Conservation (phyloP, 768 basidiomycete species). For the Suillus ampliporus region DNA sequence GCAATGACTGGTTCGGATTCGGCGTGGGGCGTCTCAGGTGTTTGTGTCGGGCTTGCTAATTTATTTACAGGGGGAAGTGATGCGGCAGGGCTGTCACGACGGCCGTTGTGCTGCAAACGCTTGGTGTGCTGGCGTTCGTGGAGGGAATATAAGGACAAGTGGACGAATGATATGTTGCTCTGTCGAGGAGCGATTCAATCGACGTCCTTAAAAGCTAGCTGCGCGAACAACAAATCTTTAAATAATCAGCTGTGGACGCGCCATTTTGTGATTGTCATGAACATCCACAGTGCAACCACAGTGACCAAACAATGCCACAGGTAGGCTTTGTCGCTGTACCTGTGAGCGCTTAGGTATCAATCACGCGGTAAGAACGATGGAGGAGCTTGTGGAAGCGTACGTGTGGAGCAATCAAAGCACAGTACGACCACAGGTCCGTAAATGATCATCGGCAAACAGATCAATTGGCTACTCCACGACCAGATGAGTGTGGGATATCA, state of each 20-base stretch:
- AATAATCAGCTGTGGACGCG: slow-evolving; percentile 13
- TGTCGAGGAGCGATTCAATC: not conserved
- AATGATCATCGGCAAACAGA: not conserved
- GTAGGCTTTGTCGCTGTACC: too few species aligned
- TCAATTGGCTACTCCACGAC: too few species aligned
- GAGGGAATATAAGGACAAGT: not conserved
- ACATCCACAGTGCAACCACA: not conserved
- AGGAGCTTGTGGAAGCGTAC: not conserved
- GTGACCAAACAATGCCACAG: not conserved
- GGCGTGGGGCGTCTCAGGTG: too few species aligned
- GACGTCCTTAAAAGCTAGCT: not conserved
- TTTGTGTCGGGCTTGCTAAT: not conserved
- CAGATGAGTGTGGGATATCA: too few species aligned
- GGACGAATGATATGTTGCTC: not conserved
- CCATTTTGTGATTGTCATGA: slow-evolving; percentile 1
- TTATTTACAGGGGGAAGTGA: not conserved
- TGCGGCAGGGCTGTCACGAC: not conserved
- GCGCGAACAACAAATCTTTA: too few species aligned
- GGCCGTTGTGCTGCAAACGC: too few species aligned
- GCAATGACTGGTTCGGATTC: too few species aligned
- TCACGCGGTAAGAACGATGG: too few species aligned
- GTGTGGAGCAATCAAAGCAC: not conserved
- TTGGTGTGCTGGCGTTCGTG: not conserved
- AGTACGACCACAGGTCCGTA: too few species aligned
- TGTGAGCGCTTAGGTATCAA: too few species aligned